Evolutionary conservation across 352 stramenopile species (phyloP), one percentile per base, ranked within the genome.

Genomic region (Phytophthora hybrid): DNA sequence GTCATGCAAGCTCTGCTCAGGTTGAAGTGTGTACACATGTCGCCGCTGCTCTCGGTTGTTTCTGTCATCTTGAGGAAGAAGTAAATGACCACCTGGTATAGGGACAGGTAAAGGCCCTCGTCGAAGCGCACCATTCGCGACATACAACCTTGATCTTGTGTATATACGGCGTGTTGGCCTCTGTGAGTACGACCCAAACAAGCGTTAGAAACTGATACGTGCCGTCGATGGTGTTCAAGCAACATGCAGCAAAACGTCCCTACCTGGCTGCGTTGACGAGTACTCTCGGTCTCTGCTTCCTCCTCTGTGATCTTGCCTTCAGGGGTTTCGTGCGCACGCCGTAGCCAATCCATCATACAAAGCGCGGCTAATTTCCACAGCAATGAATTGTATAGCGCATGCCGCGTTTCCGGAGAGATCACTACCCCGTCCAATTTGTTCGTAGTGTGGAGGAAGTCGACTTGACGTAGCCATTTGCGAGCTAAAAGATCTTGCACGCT

Each of bases 361-460:
- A 88, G 77, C 4, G 82, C 71, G 21, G 78, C 79, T 18, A 92
- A 54, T 19, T 92, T 92, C 79, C 77, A 89, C 18, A 89, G 31
- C 1, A 90, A 67, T 5, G 77, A 80, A n/a, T 71, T 76, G 47
- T 72, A 76, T 11, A 83, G 57, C 58, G 78, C 39, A 31, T 57
- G 56, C 6, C 76, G 71, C 18, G 69, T 26, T 18, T 73, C 57
- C 21, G 61, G 4, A 2, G 21, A 70, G 4, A 41, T 65, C 34
- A 73, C 23, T n/a, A 51, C 16, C 5, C 72, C 47, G 16, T 83
- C 75, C 16, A 85, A 49, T 60, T 78, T 85, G 16, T 79, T 76
- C 2, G 72, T 47, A 16, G 80, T 68, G 5, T 82, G 84, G 37
- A 92, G 62, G 60, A 92, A 92, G 41, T 87, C 79, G 14, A 92